Evolutionary conservation across 2,329 filamentous ascomycete genomes (phyloP).

Genomic region (Plectosphaerella sp.): DNA sequence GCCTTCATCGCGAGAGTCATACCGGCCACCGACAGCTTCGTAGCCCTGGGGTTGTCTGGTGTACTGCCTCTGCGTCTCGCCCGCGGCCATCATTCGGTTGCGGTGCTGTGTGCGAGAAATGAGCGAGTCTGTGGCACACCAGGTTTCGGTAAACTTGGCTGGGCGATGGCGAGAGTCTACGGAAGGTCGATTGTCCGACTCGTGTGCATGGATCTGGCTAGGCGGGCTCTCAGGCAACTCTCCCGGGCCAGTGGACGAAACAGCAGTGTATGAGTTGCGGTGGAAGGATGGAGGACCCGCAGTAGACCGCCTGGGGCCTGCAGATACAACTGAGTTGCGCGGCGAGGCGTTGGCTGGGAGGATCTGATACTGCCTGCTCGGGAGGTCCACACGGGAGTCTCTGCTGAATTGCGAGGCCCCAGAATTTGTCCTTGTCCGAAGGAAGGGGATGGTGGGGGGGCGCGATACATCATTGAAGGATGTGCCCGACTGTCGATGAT

Average conservation of each 20-base stretch:
- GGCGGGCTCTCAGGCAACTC: neutral
- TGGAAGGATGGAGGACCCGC: conserved; percentile 23
- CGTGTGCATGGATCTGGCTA: neutral
- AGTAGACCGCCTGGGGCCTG: conserved; percentile 44
- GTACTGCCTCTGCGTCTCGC: conserved; percentile 18
- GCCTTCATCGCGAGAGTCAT: conserved; percentile 34
- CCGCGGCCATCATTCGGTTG: conserved; percentile 32
- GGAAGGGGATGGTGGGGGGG: conserved; percentile 66
- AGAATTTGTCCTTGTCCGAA: conserved; percentile 68
- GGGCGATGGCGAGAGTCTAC: conserved; percentile 26
- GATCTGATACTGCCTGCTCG: conserved; percentile 52
- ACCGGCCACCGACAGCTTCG: conserved; percentile 39
- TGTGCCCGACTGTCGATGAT: conserved; percentile 35
- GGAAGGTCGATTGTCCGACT: conserved; percentile 7
- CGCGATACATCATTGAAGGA: conserved; percentile 40
- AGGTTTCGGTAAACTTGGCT: conserved; percentile 49
- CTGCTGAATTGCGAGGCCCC: conserved; percentile 50
- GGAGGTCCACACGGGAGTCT: conserved; percentile 50
- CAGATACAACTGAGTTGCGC: conserved; percentile 36
- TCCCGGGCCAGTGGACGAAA: conserved; percentile 16
- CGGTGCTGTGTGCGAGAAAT: conserved; percentile 50
- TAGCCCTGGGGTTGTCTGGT: conserved; percentile 31
- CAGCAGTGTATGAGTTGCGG: conserved; percentile 44
- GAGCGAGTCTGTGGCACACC: conserved; percentile 50
- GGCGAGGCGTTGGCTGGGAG: conserved; percentile 32